A percentile compares a stretch with the other conserved stretches of the same genome.
These are phyloP conservation scores for Ascochyta pisi DNA, from an alignment of 2,329 filamentous ascomycete genomes.

Conservation along the genomic window DNA sequence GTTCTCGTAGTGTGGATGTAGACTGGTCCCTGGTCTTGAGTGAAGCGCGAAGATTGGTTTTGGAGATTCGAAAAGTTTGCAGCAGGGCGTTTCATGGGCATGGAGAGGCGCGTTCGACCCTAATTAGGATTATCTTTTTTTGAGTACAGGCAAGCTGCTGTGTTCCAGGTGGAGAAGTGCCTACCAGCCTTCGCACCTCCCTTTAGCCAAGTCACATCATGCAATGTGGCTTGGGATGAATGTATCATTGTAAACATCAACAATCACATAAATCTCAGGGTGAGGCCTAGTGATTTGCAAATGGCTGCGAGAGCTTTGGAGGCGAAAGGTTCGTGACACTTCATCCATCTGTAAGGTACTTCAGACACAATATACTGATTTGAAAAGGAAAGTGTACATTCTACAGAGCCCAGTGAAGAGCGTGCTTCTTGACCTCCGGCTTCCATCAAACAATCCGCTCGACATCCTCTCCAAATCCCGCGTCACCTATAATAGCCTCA, in stretches of 20 bases:
- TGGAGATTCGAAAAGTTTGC: conserved; percentile 15
- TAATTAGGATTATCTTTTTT: background rate
- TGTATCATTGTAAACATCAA: background rate
- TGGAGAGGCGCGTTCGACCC: conserved; percentile 15
- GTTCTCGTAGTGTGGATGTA: conserved; percentile 37
- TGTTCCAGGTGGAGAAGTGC: background rate
- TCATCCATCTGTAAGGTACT: too few relatives aligned
- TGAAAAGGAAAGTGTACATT: too few relatives aligned
- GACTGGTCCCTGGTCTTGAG: background rate
- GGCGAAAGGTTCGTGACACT: too few relatives aligned
- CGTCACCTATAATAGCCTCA: background rate
- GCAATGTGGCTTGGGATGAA: conserved; percentile 5
- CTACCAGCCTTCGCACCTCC: background rate
- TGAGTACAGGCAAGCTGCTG: background rate
- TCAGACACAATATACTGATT: too few relatives aligned
- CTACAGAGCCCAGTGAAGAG: too few relatives aligned
- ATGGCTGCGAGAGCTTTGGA: too few relatives aligned
- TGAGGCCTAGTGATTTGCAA: background rate
- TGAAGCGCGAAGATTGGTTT: background rate
- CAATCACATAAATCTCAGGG: background rate
- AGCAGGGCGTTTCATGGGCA: conserved; percentile 20
- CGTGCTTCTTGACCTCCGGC: too few relatives aligned
- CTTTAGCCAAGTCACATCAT: conserved; percentile 3
- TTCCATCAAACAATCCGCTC: conserved; percentile 3
- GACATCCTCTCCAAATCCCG: background rate